phyloP scores from a whole-genome alignment of 2,329 filamentous ascomycete genomes.

The Exophiala oligosperma region DNA sequence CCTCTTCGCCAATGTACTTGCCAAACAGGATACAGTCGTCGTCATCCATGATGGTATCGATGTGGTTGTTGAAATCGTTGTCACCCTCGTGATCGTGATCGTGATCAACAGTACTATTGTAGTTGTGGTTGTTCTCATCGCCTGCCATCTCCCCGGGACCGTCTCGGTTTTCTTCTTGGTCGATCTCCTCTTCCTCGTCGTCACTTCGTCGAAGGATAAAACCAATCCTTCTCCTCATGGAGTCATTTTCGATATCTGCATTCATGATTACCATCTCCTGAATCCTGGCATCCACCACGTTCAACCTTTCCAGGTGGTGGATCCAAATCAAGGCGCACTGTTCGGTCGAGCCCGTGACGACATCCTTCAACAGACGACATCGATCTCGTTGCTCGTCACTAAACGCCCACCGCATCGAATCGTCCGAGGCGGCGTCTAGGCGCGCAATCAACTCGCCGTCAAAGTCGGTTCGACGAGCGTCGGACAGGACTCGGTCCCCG shows the following conservation, averaged over 20 bases:
- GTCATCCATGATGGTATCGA: background rate
- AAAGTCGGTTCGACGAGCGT: background rate
- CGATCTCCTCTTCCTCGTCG: background rate
- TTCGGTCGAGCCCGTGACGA: too few species aligned
- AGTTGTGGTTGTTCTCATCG: background rate
- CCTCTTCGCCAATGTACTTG: background rate
- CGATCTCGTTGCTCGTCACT: background rate
- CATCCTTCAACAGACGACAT: background rate
- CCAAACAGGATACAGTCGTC: conserved; percentile 9
- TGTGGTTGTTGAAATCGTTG: background rate
- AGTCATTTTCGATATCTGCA: background rate
- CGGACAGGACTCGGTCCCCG: background rate
- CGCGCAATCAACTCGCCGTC: background rate
- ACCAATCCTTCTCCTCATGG: background rate
- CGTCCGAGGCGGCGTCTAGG: background rate
- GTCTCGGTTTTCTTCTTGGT: background rate
- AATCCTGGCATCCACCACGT: too few species aligned
- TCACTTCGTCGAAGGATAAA: background rate
- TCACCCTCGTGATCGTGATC: background rate
- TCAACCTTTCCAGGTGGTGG: too few species aligned
- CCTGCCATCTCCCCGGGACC: background rate
- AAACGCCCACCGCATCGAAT: background rate
- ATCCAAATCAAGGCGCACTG: too few species aligned
- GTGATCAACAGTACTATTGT: background rate
- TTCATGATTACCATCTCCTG: background rate